Percentiles rank a stretch among this genome's conserved stretches.
Evolutionary conservation across 2,329 filamentous ascomycete genomes (phyloP).

Genomic region (Plenodomus tracheiphilus): DNA sequence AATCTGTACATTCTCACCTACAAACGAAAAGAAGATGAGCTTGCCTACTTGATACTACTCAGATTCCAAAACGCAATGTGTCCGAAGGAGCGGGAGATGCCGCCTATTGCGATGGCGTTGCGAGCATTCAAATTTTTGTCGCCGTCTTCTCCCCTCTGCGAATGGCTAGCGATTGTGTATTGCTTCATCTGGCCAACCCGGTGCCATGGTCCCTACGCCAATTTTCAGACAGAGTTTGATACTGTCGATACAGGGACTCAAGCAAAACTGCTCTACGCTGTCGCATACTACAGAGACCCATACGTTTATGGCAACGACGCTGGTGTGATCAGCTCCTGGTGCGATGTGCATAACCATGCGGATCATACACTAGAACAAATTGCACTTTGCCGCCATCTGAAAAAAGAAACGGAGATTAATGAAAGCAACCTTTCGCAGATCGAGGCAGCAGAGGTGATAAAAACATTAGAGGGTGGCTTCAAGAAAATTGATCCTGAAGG

Average conservation of each 20-base stretch:
- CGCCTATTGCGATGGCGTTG: neutral
- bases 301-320: neutral
- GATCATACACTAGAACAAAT: neutral
- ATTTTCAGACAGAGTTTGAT: constrained; percentile 2
- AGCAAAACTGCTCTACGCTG: neutral
- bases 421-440: neutral
- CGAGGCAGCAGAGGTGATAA: neutral
- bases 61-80: neutral
- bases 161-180: constrained; percentile 19
- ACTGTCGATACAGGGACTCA: neutral
- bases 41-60: neutral
- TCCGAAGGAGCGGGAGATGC: neutral
- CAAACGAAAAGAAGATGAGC: neutral
- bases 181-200: constrained; percentile 16
- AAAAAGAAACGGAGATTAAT: neutral
- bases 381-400: neutral
- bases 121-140: constrained; percentile 15
- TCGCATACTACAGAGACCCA: neutral
- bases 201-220: constrained; percentile 2
- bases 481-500: too few relatives aligned
- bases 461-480: neutral
- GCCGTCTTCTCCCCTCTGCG: constrained; percentile 10
- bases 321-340: neutral
- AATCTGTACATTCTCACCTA: neutral
- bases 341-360: neutral